phyloP scores from a whole-genome alignment of 2,329 filamentous ascomycete species.

The Paecilomyces sp. region DNA sequence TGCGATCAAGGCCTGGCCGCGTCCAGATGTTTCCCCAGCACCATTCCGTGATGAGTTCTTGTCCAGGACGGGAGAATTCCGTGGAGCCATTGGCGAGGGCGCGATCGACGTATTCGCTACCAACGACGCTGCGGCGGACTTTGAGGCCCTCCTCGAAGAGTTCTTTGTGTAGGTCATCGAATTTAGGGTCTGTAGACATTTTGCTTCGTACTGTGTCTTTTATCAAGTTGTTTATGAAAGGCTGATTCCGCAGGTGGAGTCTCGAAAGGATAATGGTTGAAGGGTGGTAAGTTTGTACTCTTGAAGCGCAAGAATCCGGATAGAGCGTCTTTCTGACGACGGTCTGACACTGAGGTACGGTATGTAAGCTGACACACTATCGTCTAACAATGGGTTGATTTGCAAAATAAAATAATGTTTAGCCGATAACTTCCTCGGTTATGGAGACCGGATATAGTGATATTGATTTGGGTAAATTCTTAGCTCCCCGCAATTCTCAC shows the following conservation, averaged over 20 bases:
- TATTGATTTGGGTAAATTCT: not conserved
- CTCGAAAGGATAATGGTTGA: too few relatives aligned
- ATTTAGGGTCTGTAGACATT: conserved; percentile 36
- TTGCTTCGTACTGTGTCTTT: conserved; percentile 3
- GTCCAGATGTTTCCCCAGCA: conserved; percentile 61
- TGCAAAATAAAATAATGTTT: not conserved
- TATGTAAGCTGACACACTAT: not conserved
- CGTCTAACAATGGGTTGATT: not conserved
- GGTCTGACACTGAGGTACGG: not conserved
- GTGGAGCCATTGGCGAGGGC: conserved; percentile 50
- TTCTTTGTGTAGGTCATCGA: conserved; percentile 42
- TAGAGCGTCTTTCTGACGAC: too few relatives aligned
- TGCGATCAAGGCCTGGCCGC: conserved; percentile 54
- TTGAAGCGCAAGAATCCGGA: too few relatives aligned
- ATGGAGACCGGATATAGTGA: not conserved
- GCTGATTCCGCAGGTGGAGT: not conserved
- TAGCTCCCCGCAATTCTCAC: not conserved
- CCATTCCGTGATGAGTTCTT: conserved; percentile 57
- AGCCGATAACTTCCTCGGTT: not conserved
- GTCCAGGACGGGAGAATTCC: conserved; percentile 54
- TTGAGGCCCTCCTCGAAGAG: conserved; percentile 56
- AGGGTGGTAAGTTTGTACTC: too few relatives aligned
- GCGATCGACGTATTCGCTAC: conserved; percentile 54
- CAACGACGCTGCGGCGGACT: conserved; percentile 54
- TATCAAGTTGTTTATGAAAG: not conserved